Evolutionary conservation across 2,329 filamentous ascomycete genomes (phyloP).

Genomic region (Hymenoscyphus fructigenus): DNA sequence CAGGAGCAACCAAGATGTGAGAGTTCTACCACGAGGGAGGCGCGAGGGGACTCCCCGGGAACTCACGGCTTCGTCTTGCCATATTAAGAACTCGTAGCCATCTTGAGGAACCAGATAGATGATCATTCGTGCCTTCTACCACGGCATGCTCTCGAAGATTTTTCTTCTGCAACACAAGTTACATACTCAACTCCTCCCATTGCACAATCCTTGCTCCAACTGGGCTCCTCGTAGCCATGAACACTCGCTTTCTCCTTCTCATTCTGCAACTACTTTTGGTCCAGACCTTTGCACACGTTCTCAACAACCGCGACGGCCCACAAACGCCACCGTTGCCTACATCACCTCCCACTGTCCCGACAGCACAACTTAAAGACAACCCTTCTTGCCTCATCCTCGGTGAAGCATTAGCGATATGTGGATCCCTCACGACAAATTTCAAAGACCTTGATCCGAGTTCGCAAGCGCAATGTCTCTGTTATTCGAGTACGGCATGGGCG

Average conservation of each 20-base stretch:
- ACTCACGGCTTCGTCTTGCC: not conserved
- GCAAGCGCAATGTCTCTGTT: slow-evolving; percentile 34
- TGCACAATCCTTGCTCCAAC: not conserved
- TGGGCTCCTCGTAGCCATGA: not conserved
- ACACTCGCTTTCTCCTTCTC: slow-evolving; percentile 2
- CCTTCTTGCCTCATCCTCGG: slow-evolving; percentile 22
- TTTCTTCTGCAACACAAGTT: not conserved
- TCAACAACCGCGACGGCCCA: not conserved
- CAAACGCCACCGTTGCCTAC: not conserved
- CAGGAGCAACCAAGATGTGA: not conserved
- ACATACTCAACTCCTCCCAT: not conserved
- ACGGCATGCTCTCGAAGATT: not conserved
- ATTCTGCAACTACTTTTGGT: slow-evolving; percentile 3
- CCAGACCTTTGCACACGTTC: slow-evolving; percentile 5
- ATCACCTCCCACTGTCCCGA: not conserved
- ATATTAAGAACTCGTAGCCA: not conserved
- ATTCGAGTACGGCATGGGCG: slow-evolving; percentile 26
- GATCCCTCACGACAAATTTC: slow-evolving; percentile 26
- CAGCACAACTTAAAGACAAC: slow-evolving; percentile 19
- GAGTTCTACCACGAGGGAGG: not conserved
- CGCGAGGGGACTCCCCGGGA: not conserved
- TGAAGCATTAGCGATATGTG: slow-evolving; percentile 27
- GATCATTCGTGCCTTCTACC: not conserved
- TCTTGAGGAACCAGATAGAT: not conserved
- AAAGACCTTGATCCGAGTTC: slow-evolving; percentile 21